phyloP scores from a whole-genome alignment of 192 early-diverging fungal species.

The Dissophora globulifera region DNA sequence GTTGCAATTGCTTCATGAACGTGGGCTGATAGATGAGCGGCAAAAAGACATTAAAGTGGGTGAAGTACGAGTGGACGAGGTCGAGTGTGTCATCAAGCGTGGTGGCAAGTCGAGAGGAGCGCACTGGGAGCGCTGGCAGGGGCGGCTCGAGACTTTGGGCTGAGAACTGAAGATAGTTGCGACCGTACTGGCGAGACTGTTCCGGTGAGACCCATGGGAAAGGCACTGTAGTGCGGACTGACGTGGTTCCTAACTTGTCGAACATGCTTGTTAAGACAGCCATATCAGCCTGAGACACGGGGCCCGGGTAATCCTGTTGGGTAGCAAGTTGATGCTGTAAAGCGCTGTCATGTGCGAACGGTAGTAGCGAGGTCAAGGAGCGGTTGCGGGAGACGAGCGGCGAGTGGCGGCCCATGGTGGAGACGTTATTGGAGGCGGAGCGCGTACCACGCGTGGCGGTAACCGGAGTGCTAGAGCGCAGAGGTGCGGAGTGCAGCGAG shows the following conservation, averaged over 20 bases:
- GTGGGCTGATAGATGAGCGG: constrained; percentile 31
- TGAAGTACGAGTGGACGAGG: constrained; percentile 32
- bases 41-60: constrained; percentile 27
- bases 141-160: constrained; percentile 37
- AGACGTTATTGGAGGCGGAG: constrained; percentile 17
- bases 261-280: constrained; percentile 42
- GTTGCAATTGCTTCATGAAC: constrained; percentile 50
- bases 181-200: constrained; percentile 44
- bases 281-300: constrained; percentile 29
- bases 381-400: constrained; percentile 50
- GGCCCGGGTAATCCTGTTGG: constrained; percentile 24
- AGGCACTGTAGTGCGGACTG: constrained; percentile 42
- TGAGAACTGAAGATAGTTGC: constrained; percentile 48
- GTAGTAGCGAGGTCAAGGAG: constrained; percentile 32
- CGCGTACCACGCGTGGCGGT: constrained; percentile 8
- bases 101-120: constrained; percentile 3
- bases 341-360: constrained; percentile 26
- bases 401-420: constrained; percentile 26
- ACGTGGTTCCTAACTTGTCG: constrained; percentile 39
- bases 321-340: constrained; percentile 16
- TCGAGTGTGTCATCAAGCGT: constrained; percentile 10
- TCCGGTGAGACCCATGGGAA: constrained; percentile 52
- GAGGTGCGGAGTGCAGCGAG: neutral
- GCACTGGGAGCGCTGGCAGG: constrained; percentile 16
- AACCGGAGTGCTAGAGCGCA: constrained; percentile 15